Evolutionary conservation across 2,329 filamentous ascomycete genomes (phyloP), one percentile per base, ranked within the genome.

Genomic region (Botrytis cinerea): DNA sequence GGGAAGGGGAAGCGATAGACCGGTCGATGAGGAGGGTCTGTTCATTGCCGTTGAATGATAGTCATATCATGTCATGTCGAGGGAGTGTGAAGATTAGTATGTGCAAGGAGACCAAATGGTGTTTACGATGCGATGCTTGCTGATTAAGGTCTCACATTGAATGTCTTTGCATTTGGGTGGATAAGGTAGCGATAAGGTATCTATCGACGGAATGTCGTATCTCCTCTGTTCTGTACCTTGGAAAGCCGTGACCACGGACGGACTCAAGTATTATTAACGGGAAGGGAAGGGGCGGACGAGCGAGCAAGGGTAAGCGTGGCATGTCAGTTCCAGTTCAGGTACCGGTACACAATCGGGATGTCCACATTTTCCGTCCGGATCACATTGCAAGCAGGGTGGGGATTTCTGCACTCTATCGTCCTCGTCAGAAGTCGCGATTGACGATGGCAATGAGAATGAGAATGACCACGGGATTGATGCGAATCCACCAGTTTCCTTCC

Each of bases 1-100:
- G 14, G 89, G 88, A 79, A 91, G 83, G 51, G 88, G 89, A 40
- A 90, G 82, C 32, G 69, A 60, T 20, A 88, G 81, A 69, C 75
- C 76, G 32, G 78, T 76, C 28, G 78, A 76, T 32, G 78, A 77
- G 16, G 78, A 74, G 1, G 79, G 78, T 66, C 76, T 74, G 61
- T 70, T 75, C 76, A 79, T 77, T 62, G 63, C 74, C 28, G 73
- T 22, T 12, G 38, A 14, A 20, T 64, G 25, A 38, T 28, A 32
- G 32, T 40, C 46, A 40, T 40, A 43, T 67, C 64, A 67, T 40
- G 45, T 54, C 64, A 67, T 38, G 38, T 48, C 7, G 25, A 28
- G 25, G 5, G 9, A 7, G 20, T n/a, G 48, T n/a, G 25, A 54
- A 9, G 7, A 62, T 62, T 62, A 38, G 38, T 38, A 38, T 7